Evolutionary conservation across 352 stramenopile species (phyloP).

Genomic region (Globisporangium viniferum): DNA sequence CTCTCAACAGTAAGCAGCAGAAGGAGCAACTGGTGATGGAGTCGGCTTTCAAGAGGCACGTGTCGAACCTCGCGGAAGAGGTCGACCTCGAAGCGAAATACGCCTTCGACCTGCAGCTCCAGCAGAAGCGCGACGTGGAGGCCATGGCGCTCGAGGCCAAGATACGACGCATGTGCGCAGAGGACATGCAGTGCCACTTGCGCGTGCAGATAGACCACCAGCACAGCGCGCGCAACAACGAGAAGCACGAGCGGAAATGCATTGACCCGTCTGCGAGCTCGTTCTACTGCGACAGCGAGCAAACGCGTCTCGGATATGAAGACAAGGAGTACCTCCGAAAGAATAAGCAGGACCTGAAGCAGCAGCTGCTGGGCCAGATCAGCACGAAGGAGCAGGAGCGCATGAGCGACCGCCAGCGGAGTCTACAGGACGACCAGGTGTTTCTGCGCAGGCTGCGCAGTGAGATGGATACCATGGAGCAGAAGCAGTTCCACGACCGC

Average conservation of each 20-base stretch:
- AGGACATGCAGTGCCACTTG: slow-evolving; percentile 60
- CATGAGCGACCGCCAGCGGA: slow-evolving; percentile 28
- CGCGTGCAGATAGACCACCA: slow-evolving; percentile 49
- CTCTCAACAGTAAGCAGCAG: slow-evolving; percentile 9
- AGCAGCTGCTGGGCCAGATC: slow-evolving; percentile 59
- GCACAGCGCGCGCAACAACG: slow-evolving; percentile 21
- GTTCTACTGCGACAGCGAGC: slow-evolving; percentile 60
- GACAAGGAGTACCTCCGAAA: slow-evolving; percentile 37
- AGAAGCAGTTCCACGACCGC: slow-evolving; percentile 50
- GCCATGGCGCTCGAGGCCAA: slow-evolving; percentile 44
- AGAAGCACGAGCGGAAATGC: slow-evolving; percentile 29
- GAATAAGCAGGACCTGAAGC: slow-evolving; percentile 53
- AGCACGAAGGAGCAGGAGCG: slow-evolving; percentile 47
- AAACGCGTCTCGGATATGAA: slow-evolving; percentile 45
- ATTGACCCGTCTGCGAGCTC: slow-evolving; percentile 46
- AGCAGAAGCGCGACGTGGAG: slow-evolving; percentile 57
- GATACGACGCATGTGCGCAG: slow-evolving; percentile 40
- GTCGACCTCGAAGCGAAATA: slow-evolving; percentile 61
- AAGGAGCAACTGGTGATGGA: slow-evolving; percentile 46
- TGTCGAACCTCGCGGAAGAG: slow-evolving; percentile 43
- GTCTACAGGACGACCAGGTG: slow-evolving; percentile 51
- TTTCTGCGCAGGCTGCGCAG: slow-evolving; percentile 50
- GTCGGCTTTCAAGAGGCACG: slow-evolving; percentile 57
- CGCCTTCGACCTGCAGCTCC: slow-evolving; percentile 45
- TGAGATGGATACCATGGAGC: slow-evolving; percentile 60